phyloP scores from a whole-genome alignment of 441 rosid species.

The Raphanus hybrid region DNA sequence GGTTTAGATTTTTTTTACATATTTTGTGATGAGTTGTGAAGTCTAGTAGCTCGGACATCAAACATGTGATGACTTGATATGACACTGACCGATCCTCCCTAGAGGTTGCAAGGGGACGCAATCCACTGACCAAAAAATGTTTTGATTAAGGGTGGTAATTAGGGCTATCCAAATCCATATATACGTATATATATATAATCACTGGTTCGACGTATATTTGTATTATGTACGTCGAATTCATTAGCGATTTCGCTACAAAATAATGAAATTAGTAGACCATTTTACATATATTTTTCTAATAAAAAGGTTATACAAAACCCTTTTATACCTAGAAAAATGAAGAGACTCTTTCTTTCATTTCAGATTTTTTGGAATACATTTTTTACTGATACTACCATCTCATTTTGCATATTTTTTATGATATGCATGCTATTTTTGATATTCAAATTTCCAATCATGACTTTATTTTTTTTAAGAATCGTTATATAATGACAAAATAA shows the following conservation, averaged over 20 bases:
- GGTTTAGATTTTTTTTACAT: not conserved
- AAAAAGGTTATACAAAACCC: not conserved
- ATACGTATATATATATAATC: no score
- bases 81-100: constrained; percentile 13
- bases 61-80: constrained; percentile 10
- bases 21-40: not conserved
- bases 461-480: not conserved
- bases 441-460: not conserved
- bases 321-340: not conserved
- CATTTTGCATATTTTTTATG: not conserved
- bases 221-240: not conserved
- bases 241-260: not conserved
- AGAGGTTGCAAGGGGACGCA: not conserved
- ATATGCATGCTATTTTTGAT: not conserved
- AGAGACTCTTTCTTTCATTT: constrained; percentile 8
- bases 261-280: not conserved
- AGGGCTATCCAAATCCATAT: not conserved
- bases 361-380: not conserved
- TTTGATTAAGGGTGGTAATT: constrained; percentile 2
- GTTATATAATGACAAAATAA: not conserved
- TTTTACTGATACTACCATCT: not conserved
- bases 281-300: not conserved
- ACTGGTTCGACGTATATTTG: no score
- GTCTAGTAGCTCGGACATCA: constrained; percentile 5
- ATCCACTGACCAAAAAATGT: constrained; percentile 10